phyloP scores from a whole-genome alignment of 2,329 filamentous ascomycete species.

The Bipolaris bicolor region DNA sequence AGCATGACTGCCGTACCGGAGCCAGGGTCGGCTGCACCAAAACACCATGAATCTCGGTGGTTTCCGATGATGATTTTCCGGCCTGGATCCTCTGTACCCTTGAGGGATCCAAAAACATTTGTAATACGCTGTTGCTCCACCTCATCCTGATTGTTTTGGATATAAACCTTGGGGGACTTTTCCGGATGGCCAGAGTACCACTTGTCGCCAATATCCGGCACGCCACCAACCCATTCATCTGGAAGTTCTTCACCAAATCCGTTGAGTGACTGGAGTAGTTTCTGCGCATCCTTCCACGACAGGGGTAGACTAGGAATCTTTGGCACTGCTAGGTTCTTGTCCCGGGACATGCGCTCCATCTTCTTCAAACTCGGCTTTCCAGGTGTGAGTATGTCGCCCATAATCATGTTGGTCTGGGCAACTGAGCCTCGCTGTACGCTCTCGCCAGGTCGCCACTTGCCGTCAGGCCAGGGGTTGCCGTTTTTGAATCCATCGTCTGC shows the following conservation, averaged over 20 bases:
- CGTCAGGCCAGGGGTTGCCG: conserved; percentile 75
- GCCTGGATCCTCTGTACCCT: conserved; percentile 79
- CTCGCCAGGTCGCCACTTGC: conserved; percentile 79
- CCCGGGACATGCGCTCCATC: conserved; percentile 68
- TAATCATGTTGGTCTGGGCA: conserved; percentile 77
- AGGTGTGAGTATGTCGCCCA: conserved; percentile 91
- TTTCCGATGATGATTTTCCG: conserved; percentile 91
- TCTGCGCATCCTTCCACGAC: conserved; percentile 85
- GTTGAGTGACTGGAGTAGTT: conserved; percentile 75
- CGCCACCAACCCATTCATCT: conserved; percentile 75
- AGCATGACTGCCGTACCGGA: conserved; percentile 88
- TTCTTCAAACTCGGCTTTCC: conserved; percentile 77
- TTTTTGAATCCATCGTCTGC: conserved; percentile 79
- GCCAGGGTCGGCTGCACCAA: conserved; percentile 84
- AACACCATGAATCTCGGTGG: conserved; percentile 91
- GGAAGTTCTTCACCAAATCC: conserved; percentile 74
- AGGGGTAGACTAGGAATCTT: conserved; percentile 90
- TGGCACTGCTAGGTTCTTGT: conserved; percentile 74
- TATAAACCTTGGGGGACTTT: conserved; percentile 75
- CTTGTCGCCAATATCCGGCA: conserved; percentile 70
- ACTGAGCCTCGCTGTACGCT: conserved; percentile 84
- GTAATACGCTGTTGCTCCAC: conserved; percentile 82
- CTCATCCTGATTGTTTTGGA: conserved; percentile 89
- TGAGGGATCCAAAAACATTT: conserved; percentile 86
- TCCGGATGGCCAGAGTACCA: conserved; percentile 82